Evolutionary conservation across 2,329 filamentous ascomycete genomes (phyloP).

Genomic region (Metarhizium album): DNA sequence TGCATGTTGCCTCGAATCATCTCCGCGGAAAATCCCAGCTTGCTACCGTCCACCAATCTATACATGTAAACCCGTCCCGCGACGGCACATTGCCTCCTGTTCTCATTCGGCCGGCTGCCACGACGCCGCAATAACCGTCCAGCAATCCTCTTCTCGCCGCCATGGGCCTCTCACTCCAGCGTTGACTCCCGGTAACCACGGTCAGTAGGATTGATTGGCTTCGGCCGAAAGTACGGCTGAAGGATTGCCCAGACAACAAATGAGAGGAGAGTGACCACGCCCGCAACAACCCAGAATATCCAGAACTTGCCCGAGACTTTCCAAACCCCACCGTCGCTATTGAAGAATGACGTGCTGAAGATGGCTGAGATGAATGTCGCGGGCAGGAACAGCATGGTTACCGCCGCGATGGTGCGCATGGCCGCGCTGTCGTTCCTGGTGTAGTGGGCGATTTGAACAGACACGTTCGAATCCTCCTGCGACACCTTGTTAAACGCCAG

Average conservation of each 20-base stretch:
- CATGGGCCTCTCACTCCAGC: neutral
- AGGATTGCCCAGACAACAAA: neutral
- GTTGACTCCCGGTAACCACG: neutral
- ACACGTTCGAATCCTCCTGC: slow-evolving; percentile 27
- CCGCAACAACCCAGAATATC: slow-evolving; percentile 23
- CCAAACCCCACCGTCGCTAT: slow-evolving; percentile 17
- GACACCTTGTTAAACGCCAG: slow-evolving; percentile 35
- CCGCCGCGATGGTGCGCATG: slow-evolving; percentile 39
- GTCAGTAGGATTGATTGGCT: neutral
- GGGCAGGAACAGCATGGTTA: slow-evolving; percentile 38
- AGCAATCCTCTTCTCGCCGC: neutral
- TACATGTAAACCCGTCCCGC: too few species aligned
- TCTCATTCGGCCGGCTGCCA: neutral
- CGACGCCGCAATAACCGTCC: neutral
- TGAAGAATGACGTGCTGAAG: slow-evolving; percentile 36
- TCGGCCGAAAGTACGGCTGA: neutral
- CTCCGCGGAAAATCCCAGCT: too few species aligned
- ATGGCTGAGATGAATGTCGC: slow-evolving; percentile 39
- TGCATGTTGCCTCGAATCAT: too few species aligned
- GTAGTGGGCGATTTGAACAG: slow-evolving; percentile 28
- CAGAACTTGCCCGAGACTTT: slow-evolving; percentile 21
- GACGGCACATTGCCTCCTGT: too few species aligned
- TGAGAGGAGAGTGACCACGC: slow-evolving; percentile 16
- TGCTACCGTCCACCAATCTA: too few species aligned
- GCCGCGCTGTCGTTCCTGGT: slow-evolving; percentile 35